These are phyloP conservation scores for Oryza australiensis DNA, from an alignment of 176 grass and related monocot species.

Conservation along the genomic window DNA sequence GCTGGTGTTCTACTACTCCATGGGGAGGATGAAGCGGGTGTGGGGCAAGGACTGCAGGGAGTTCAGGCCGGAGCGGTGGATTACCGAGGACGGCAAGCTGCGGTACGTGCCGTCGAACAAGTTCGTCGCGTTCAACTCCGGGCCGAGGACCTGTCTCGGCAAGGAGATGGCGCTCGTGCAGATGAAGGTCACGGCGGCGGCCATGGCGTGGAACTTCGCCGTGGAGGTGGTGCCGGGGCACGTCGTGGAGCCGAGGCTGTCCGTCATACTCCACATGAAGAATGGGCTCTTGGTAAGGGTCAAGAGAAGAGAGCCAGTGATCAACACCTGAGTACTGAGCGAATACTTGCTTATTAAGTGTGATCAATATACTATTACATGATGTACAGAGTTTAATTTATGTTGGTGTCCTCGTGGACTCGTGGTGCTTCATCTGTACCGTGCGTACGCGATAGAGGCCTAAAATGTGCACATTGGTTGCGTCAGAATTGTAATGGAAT, in stretches of 20 bases:
- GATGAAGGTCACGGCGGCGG: constrained; percentile 38
- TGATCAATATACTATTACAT: neutral
- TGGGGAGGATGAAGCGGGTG: constrained; percentile 48
- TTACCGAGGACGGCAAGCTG: constrained; percentile 40
- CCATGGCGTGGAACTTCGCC: constrained; percentile 47
- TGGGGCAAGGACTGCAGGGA: constrained; percentile 41
- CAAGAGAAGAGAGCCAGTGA: constrained; percentile 22
- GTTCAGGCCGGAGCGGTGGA: constrained; percentile 50
- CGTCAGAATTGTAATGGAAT: neutral
- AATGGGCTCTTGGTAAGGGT: constrained; percentile 46
- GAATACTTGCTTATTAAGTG: neutral
- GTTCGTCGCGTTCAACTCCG: constrained; percentile 48
- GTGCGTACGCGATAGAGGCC: neutral
- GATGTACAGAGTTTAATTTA: neutral
- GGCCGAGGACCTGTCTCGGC: constrained; percentile 43
- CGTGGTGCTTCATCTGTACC: neutral
- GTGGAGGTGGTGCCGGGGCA: constrained; percentile 45
- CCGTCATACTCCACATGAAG: constrained; percentile 50
- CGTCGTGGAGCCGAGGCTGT: constrained; percentile 44
- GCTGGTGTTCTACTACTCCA: constrained; percentile 44
- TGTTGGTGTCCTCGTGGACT: neutral
- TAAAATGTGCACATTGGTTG: neutral
- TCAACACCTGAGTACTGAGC: neutral
- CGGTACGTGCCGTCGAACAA: constrained; percentile 42
- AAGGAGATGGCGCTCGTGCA: constrained; percentile 46